Conservation (phyloP, 2,329 filamentous ascomycete species). For the Penicillium brevicompactum region DNA sequence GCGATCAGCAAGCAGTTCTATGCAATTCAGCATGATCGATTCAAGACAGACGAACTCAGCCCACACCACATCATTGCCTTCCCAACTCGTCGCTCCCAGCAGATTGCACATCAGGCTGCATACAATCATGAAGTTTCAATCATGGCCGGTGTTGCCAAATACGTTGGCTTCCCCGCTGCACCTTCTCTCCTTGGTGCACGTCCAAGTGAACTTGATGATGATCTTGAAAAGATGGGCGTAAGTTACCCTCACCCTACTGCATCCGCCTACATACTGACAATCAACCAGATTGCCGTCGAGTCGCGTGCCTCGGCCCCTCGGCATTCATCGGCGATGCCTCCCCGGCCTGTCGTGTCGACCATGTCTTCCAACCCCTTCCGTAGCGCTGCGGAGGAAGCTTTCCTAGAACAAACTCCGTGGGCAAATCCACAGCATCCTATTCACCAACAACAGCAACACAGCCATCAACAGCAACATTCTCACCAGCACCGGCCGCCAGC, state of each 20-base stretch:
- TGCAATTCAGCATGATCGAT: slow-evolving; percentile 85
- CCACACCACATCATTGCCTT: slow-evolving; percentile 82
- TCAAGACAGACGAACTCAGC: slow-evolving; percentile 74
- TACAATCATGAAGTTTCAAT: slow-evolving; percentile 96
- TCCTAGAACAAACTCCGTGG: slow-evolving; percentile 88
- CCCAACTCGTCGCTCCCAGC: slow-evolving; percentile 73
- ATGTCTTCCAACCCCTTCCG: slow-evolving; percentile 38
- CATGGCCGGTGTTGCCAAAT: slow-evolving; percentile 86
- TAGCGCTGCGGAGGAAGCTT: slow-evolving; percentile 75
- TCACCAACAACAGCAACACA: slow-evolving; percentile 57
- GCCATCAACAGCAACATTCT: slow-evolving; percentile 50
- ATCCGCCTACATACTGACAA: slow-evolving; percentile 7
- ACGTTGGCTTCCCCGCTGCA: slow-evolving; percentile 95
- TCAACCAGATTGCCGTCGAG: slow-evolving; percentile 33
- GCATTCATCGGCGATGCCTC: slow-evolving; percentile 29
- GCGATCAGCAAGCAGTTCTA: slow-evolving; percentile 88
- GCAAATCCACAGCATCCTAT: slow-evolving; percentile 82
- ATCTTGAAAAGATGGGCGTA: slow-evolving; percentile 87
- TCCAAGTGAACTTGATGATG: slow-evolving; percentile 75
- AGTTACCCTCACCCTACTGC: slow-evolving; percentile 40
- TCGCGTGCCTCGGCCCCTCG: slow-evolving; percentile 24
- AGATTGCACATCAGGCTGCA: slow-evolving; percentile 80
- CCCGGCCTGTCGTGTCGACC: slow-evolving; percentile 33
- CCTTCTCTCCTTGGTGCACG: slow-evolving; percentile 77
- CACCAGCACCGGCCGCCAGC: slow-evolving; percentile 39